Evolutionary conservation across 805 yeast species (phyloP), one percentile per base, ranked within the genome.

Genomic region (Sugiyamaella boreocaroliniensis): DNA sequence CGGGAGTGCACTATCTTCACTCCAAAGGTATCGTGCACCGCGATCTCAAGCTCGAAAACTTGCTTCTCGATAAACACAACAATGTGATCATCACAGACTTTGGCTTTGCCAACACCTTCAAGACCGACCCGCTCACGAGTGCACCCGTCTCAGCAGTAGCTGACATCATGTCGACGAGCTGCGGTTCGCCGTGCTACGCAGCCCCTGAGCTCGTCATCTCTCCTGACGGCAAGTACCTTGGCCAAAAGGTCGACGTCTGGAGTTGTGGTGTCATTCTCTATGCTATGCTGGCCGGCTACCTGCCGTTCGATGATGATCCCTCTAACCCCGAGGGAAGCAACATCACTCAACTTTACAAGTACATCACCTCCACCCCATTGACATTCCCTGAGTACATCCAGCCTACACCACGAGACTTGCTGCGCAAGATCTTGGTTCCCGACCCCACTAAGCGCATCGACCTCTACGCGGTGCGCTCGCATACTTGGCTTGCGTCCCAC

Each of bases 141-240:
- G 11, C n/a, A 10, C 37, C 37, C 3, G 11, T 14, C 12, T 47
- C 55, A 71, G 56, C 64, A 64, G 47, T 69, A 58, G 37, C 37
- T 11, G 96, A 89, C 66, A 72, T 88, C 45, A 93, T 92, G 98
- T 83, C 83, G 65, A 92, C 98, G 1, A 81, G 90, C 40, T 92
- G 99, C 68, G 99, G 99, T 1, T 88, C 96, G 2, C 99, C 99
- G 0, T 92, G 99, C 68, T 92, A 92, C 69, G 99, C 99, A 0
- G 99, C 99, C 1, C 99, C 99, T 0, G 99, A 93, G 67, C 72
- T 93, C 53, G 99, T 93, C 2, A 84, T 89, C 29, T 85, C 92
- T 11, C 37, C 37, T 14, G 87, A 83, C 57, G 79, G 82, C 50
- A 89, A 95, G 14, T 93, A 93, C 66, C 89, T 86, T 60, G 97